Conservation (phyloP, 805 yeast species). For the Priceomyces medius region DNA sequence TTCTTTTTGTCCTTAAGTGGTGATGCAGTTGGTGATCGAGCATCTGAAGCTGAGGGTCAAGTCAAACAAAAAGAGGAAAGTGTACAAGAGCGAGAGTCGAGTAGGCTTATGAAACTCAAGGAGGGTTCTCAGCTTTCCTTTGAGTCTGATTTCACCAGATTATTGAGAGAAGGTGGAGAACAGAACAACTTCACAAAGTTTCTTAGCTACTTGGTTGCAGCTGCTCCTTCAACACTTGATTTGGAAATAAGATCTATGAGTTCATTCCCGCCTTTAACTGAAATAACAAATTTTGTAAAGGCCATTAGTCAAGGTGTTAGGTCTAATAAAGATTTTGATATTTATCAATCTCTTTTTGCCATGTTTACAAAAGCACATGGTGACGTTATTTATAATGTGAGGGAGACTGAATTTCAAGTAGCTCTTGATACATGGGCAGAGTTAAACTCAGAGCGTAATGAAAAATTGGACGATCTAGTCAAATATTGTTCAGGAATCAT, state of each 20-base stretch:
- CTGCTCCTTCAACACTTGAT: constrained; percentile 79
- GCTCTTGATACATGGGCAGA: constrained; percentile 52
- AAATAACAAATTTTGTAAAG: constrained; percentile 62
- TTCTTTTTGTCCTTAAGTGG: constrained; percentile 77
- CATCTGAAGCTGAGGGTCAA: constrained; percentile 46
- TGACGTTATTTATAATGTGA: constrained; percentile 58
- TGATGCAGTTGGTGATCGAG: constrained; percentile 68
- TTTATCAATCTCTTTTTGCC: constrained; percentile 77
- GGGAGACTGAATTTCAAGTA: constrained; percentile 37
- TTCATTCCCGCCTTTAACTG: constrained; percentile 62
- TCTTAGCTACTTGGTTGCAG: constrained; percentile 50
- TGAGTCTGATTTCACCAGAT: constrained; percentile 71
- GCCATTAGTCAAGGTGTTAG: constrained; percentile 63
- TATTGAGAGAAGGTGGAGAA: constrained; percentile 54
- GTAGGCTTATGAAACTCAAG: constrained; percentile 33
- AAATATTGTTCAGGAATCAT: constrained; percentile 83
- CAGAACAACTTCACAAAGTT: constrained; percentile 47
- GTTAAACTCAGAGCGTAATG: constrained; percentile 40
- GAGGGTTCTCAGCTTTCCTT: constrained; percentile 43
- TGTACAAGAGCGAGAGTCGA: constrained; percentile 20
- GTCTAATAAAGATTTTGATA: constrained; percentile 63
- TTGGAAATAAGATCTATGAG: constrained; percentile 82
- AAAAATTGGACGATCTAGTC: constrained; percentile 60
- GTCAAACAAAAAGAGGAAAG: constrained; percentile 13
- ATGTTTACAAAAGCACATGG: constrained; percentile 78